Evolutionary conservation across 768 basidiomycete genomes (phyloP).

Genomic region (Cystobasidium tubakii): DNA sequence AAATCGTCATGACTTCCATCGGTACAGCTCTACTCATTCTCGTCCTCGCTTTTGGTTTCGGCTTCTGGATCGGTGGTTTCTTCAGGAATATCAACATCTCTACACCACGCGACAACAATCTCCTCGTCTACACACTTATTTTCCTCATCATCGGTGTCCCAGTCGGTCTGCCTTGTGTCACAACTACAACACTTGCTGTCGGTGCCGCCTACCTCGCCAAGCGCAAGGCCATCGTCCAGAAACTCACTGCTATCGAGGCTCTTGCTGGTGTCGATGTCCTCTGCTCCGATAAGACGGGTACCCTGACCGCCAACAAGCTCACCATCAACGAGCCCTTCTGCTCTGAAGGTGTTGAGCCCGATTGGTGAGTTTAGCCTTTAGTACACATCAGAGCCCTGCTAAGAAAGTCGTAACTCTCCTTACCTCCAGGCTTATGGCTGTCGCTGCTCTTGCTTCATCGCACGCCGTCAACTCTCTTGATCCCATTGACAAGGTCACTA

Average conservation of each 20-base stretch:
- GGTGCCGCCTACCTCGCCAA: conserved; percentile 54
- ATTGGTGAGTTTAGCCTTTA: conserved; percentile 42
- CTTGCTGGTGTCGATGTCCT: conserved; percentile 55
- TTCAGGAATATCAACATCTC: conserved; percentile 50
- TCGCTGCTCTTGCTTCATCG: conserved; percentile 54
- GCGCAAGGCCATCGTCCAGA: conserved; percentile 55
- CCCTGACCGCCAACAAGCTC: conserved; percentile 56
- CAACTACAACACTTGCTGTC: conserved; percentile 52
- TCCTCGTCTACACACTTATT: conserved; percentile 51
- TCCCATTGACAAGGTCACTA: conserved; percentile 56
- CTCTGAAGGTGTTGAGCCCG: conserved; percentile 48
- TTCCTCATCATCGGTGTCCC: conserved; percentile 54
- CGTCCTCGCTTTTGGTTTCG: conserved; percentile 53
- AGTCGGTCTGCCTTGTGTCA: conserved; percentile 55
- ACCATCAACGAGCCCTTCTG: conserved; percentile 52
- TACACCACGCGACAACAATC: conserved; percentile 52
- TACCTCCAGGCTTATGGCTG: conserved; percentile 48
- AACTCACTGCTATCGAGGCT: conserved; percentile 55
- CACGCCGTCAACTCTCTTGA: conserved; percentile 55
- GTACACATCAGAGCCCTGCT: background rate
- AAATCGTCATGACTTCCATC: conserved; percentile 52
- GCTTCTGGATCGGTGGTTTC: conserved; percentile 54
- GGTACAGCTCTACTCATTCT: conserved; percentile 53
- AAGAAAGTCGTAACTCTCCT: background rate
- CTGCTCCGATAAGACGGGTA: conserved; percentile 54